phyloP scores from a whole-genome alignment of 441 rosid genomes.

The Aquilaria agallochum region DNA sequence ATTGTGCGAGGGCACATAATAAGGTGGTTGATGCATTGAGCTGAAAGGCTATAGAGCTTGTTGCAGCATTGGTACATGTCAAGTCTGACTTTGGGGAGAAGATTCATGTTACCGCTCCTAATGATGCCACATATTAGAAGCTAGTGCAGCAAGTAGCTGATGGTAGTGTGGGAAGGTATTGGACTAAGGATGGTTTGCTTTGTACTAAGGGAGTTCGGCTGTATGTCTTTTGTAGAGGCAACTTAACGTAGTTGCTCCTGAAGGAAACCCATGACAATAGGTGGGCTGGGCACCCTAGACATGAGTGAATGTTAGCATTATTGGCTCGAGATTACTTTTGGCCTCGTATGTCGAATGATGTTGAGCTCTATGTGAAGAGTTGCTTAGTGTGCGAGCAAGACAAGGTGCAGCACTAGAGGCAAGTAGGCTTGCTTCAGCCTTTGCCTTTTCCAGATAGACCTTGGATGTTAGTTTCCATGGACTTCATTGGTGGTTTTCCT shows the following conservation, averaged over 20 bases:
- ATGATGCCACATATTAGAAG: too few species aligned
- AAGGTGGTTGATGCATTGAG: neutral
- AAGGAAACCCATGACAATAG: neutral
- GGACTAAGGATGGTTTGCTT: neutral
- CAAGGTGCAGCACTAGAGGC: neutral
- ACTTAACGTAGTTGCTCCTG: neutral
- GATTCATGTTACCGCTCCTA: too few species aligned
- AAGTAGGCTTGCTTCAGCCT: neutral
- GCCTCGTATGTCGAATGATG: neutral
- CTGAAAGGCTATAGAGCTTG: neutral
- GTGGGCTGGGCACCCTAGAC: neutral
- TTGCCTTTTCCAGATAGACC: neutral
- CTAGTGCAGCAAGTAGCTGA: too few species aligned
- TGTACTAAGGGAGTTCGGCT: neutral
- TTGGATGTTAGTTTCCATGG: conserved; percentile 1
- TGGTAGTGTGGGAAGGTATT: too few species aligned
- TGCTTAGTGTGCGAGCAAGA: conserved; percentile 8
- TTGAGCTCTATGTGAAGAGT: neutral
- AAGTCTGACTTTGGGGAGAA: neutral
- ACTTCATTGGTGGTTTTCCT: neutral
- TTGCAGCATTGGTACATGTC: neutral
- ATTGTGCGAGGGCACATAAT: neutral
- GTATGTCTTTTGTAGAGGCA: neutral
- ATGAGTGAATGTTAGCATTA: neutral
- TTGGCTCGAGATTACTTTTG: neutral